Evolutionary conservation across 1,139 yeast species (phyloP), one percentile per base, ranked within the genome.

Genomic region (Candida freyschussii): DNA sequence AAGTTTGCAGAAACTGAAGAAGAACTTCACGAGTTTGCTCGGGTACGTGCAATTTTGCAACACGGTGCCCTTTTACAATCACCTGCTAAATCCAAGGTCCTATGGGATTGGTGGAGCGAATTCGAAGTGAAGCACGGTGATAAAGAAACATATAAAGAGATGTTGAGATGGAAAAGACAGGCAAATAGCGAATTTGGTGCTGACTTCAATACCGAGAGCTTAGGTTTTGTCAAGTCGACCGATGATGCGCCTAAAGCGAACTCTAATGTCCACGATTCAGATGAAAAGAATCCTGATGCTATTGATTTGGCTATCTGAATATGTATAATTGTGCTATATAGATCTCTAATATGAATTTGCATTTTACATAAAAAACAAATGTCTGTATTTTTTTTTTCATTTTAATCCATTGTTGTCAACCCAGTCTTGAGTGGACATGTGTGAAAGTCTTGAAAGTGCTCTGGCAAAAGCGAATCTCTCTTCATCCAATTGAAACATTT

Each of bases 381-480:
- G 5, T 24, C 13, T 18, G n/a, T 12, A n/a, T 21, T 14, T 9
- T 17, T 17, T 17, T 29, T 18, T 33, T 37, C 22, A n/a, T n/a
- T 33, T 27, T 8, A 28, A 23, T 12, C 57, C 62, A 53, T 60
- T 36, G 27, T 39, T 36, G 22, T 77, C 86, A 11, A 85, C 80
- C 98, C 98, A 91, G 34, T 83, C 95, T 26, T 79, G 79, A 5
- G 95, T 82, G 47, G 95, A 81, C 96, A 91, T 91, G 50, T 91
- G 97, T 32, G 91, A 72, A 45, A 91, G 67, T 55, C 98, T 73
- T 47, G 93, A 80, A 43, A 91, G 66, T 0, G 97, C 96, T 53
- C 98, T 71, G 2, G 96, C 95, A 66, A 89, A 91, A 12, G 98
- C 98, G 65, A 91, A 91, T 57, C 81, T 74, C 60, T 91, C 98